Evolutionary conservation across 2,329 filamentous ascomycete genomes (phyloP).

Genomic region (Alternaria dauci): DNA sequence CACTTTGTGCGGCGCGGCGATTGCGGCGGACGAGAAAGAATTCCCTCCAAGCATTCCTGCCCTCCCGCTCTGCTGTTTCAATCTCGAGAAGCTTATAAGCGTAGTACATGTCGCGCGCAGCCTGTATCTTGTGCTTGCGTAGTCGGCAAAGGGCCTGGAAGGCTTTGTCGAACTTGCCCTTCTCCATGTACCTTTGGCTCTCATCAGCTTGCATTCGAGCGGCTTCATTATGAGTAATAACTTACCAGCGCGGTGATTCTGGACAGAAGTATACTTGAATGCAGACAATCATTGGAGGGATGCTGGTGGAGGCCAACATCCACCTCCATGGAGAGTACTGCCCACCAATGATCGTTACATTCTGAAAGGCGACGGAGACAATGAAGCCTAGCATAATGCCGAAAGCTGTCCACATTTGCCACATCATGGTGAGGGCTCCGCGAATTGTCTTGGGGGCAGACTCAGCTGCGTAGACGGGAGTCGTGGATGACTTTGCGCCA

Average conservation of each 20-base stretch:
- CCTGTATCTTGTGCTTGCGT: constrained; percentile 62
- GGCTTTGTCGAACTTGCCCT: constrained; percentile 45
- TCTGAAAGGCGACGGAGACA: constrained; percentile 41
- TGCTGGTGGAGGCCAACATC: constrained; percentile 46
- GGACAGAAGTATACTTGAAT: constrained; percentile 44
- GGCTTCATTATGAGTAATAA: not conserved
- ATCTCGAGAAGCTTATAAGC: constrained; percentile 48
- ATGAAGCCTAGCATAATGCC: constrained; percentile 48
- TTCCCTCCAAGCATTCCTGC: constrained; percentile 42
- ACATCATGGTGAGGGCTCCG: constrained; percentile 61
- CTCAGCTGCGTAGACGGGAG: constrained; percentile 59
- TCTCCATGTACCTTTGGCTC: constrained; percentile 36
- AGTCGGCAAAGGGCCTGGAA: constrained; percentile 59
- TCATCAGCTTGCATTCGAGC: not conserved
- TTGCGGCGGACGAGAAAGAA: constrained; percentile 47
- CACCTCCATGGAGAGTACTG: constrained; percentile 40
- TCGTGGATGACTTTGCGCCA: constrained; percentile 50
- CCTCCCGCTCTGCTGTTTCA: constrained; percentile 47
- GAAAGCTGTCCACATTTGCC: constrained; percentile 57
- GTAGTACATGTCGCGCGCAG: constrained; percentile 66
- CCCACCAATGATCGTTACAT: constrained; percentile 35
- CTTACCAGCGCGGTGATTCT: constrained; percentile 38
- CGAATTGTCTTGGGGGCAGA: constrained; percentile 59
- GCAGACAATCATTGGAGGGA: constrained; percentile 43
- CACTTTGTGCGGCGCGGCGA: constrained; percentile 43